Base-by-base conservation (phyloP, 768 basidiomycete species). In the Hirschioporus abietinus region DNA sequence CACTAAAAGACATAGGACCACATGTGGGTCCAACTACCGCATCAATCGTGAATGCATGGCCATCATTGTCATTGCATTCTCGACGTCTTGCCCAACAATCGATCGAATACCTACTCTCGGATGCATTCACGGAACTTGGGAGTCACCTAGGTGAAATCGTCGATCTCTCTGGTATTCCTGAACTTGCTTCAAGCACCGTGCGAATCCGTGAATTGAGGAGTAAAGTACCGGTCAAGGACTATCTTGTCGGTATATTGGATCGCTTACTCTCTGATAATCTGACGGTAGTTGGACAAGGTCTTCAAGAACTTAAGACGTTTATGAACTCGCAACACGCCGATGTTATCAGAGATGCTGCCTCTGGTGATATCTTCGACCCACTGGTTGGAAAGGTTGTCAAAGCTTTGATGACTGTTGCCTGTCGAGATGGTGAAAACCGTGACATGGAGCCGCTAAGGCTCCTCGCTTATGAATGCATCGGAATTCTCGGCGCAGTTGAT, bases 401-500 rank as follows among this genome's bases (percentile, higher is more conserved):
- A 1, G 81, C 84, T 1, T 77, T 99, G 2, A 83, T 96, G 64
- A 74, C 81, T 18, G 87, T 89, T 0, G 89, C 91, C 0, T 86
- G 86, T 64, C 85, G 93, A 9, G 95, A 96, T 69, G 89, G 88
- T 0, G 93, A 96, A 62, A 86, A 84, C 7, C 30, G 30, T 30
- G 30, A 30, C 20, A 82, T 83, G 6, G 90, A 95, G 60, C 72
- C 81, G 1, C 72, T 95, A 9, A 87, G 88, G 20, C 78, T 86
- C 58, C 76, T 92, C 23, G 90, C 94, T 0, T 95, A 90, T 72
- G 93, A 97, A 73, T 97, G 93, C 73, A 87, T 99, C 65, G 95
- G 96, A 1, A 85, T 93, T 24, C 78, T 99, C 15, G 97, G 97
- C 7, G 97, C 97, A 1, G 83, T 96, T 20, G 97, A 99, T 76